Conservation (phyloP, 2,329 filamentous ascomycete species). For the Diaporthe sp. region DNA sequence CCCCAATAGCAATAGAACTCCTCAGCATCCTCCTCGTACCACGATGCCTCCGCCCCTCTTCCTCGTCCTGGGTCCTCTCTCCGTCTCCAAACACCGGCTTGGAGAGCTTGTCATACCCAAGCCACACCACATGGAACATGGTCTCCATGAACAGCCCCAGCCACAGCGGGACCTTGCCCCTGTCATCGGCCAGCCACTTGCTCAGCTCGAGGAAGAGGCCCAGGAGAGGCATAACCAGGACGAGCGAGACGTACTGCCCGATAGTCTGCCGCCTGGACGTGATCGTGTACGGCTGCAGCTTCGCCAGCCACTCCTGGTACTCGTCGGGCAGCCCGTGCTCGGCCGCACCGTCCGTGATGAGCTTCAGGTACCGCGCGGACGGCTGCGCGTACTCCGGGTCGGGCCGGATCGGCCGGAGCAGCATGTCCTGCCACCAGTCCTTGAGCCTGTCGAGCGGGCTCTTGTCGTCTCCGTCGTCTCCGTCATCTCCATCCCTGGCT, state of each 20-base stretch:
- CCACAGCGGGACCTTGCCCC: constrained; percentile 80
- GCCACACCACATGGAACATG: constrained; percentile 66
- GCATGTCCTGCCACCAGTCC: constrained; percentile 63
- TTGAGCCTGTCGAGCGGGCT: constrained; percentile 47
- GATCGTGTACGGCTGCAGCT: constrained; percentile 77
- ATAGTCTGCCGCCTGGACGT: constrained; percentile 77
- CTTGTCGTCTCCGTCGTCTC: constrained; percentile 38
- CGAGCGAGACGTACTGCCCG: constrained; percentile 74
- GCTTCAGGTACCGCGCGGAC: constrained; percentile 84
- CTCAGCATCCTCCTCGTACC: constrained; percentile 28
- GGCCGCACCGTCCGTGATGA: constrained; percentile 82
- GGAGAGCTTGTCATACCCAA: constrained; percentile 59
- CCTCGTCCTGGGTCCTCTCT: constrained; percentile 70
- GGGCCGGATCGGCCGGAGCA: constrained; percentile 66
- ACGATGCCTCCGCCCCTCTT: constrained; percentile 37
- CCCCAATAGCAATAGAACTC: constrained; percentile 21
- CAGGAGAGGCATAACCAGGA: constrained; percentile 68
- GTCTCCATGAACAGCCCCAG: constrained; percentile 65
- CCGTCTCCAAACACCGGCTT: constrained; percentile 86
- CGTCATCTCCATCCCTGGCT: constrained; percentile 23
- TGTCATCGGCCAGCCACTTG: constrained; percentile 71
- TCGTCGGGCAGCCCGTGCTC: constrained; percentile 85
- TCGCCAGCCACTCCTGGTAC: constrained; percentile 81
- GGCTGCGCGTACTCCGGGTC: constrained; percentile 83
- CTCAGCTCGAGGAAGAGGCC: constrained; percentile 66